Base-by-base conservation (phyloP, 2,329 filamentous ascomycete species). In the Aspergillus viridinutans region DNA sequence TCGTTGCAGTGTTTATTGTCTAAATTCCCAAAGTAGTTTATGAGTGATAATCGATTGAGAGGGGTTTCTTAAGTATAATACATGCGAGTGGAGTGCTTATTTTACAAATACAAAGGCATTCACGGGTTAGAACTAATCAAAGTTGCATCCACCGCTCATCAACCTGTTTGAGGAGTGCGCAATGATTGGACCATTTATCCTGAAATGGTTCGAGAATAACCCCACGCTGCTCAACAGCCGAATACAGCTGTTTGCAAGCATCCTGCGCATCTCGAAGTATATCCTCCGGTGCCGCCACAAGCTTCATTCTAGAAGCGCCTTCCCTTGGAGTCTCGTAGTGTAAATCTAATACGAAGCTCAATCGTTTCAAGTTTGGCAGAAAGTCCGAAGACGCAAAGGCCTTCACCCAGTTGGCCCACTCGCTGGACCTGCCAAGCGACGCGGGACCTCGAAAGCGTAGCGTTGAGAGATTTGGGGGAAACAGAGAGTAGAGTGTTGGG, bases 271-370 rank as follows among this genome's bases (percentile, higher is more conserved):
- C 52, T 17, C 38, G 32, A 38, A 64, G 53, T n/a, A 54, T 28
- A 2, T 57, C 51, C 12, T 52, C 54, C 3, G 62, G 55, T 26
- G 56, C 49, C 5, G 8, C 25, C 1, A 20, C 45, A 12, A 52
- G 35, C 2, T 55, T 54, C 42, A 20, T 55, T 29, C 49, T 2
- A 0, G 8, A 8, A 1, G 21, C 40, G 6, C 23, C 26, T 20
- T 40, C 12, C 7, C 47, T 6, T 5, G 21, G 7, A 20, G 23
- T 7, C 28, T 54, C 48, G 26, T 61, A 64, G 32, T 63, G 38
- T 9, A 68, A 48, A 56, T 69, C 67, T 1, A 69, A 54, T 4
- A 64, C 61, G n/a, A 67, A 65, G 4, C 61, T 63, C 8, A 70
- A 50, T 8, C 50, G 52, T 38, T 64, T 49, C 14, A 70, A 49